phyloP scores from a whole-genome alignment of 495 filamentous ascomycete species.

The Hypoxylon trugodes region DNA sequence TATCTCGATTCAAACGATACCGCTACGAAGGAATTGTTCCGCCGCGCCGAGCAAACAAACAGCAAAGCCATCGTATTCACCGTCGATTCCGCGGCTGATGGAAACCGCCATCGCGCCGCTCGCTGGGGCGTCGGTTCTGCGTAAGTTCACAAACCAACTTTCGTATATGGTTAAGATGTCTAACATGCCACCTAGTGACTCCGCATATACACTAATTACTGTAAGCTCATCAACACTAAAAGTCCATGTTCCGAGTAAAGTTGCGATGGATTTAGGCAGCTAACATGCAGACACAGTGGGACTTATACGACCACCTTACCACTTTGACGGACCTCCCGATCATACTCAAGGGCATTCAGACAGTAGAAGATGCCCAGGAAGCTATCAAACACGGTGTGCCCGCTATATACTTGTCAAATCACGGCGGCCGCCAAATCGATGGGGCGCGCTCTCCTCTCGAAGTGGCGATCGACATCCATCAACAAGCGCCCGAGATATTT shows the following conservation, averaged over 20 bases:
- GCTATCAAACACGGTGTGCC: conserved; percentile 44
- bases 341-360: conserved; percentile 55
- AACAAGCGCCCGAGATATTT: conserved; percentile 50
- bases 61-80: conserved; percentile 53
- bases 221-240: conserved; percentile 22
- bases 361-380: conserved; percentile 50
- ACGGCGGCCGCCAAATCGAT: conserved; percentile 55
- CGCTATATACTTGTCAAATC: conserved; percentile 53
- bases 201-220: conserved; percentile 36
- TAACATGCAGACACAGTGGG: conserved; percentile 39
- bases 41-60: conserved; percentile 43
- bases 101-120: conserved; percentile 49
- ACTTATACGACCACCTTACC: conserved; percentile 39
- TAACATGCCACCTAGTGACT: conserved; percentile 16
- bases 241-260: not conserved
- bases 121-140: conserved; percentile 45
- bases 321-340: conserved; percentile 51
- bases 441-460: conserved; percentile 47
- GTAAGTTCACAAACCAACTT: conserved; percentile 29
- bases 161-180: not conserved
- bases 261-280: not conserved
- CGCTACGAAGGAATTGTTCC: conserved; percentile 41
- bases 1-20: conserved; percentile 52
- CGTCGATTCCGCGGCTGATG: conserved; percentile 50
- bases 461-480: conserved; percentile 49